Conservation (phyloP, 805 yeast genomes). For the Barnettozyma californica region DNA sequence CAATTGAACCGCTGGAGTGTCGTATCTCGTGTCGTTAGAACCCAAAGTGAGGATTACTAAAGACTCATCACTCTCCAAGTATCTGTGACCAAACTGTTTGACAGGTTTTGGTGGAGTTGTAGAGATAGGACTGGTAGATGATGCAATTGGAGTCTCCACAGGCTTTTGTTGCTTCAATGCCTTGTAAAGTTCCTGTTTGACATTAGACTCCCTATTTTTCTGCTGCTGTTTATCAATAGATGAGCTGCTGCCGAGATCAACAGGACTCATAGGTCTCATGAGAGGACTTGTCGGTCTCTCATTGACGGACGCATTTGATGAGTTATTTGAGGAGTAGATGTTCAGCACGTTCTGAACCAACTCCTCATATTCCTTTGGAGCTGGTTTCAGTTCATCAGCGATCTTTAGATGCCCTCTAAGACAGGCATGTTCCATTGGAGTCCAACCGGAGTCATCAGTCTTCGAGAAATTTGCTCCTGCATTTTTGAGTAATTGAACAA, state of each 20-base stretch:
- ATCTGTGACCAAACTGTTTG: conserved; percentile 83
- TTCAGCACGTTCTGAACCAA: conserved; percentile 9
- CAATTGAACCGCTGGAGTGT: conserved; percentile 55
- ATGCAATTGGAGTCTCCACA: not conserved
- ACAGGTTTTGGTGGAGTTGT: conserved; percentile 40
- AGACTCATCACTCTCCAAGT: conserved; percentile 53
- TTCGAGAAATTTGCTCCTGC: conserved; percentile 49
- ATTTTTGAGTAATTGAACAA: conserved; percentile 50
- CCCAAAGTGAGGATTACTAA: conserved; percentile 82
- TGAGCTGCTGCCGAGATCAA: conserved; percentile 7
- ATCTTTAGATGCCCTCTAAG: conserved; percentile 78
- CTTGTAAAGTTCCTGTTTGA: conserved; percentile 18
- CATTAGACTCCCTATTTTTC: conserved; percentile 14
- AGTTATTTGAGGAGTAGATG: conserved; percentile 6
- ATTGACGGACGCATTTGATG: conserved; percentile 15
- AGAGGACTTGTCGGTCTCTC: conserved; percentile 6
- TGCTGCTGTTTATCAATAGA: conserved; percentile 18
- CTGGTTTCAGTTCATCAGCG: conserved; percentile 56
- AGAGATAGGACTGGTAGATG: not conserved
- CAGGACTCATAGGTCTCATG: conserved; percentile 1
- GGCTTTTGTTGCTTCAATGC: conserved; percentile 8
- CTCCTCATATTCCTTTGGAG: conserved; percentile 31
- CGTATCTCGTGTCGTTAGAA: conserved; percentile 68
- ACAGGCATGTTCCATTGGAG: conserved; percentile 95
- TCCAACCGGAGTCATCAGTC: conserved; percentile 88